Percentiles rank a stretch among this genome's conserved stretches.
These are phyloP conservation scores for Blepharisma undulans DNA, from an alignment of 169 alveolate species.

Conservation along the genomic window DNA sequence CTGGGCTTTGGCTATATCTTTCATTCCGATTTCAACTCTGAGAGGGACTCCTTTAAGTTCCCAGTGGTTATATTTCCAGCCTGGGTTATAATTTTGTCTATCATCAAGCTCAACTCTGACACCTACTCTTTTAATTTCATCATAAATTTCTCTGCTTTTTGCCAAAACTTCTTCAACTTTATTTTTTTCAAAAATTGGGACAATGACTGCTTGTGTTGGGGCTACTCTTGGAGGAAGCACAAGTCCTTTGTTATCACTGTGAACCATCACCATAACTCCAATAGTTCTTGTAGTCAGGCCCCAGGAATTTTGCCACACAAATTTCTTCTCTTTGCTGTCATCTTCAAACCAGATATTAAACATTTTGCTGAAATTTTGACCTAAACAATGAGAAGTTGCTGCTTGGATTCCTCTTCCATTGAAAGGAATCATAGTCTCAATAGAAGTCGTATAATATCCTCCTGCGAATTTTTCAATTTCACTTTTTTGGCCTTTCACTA, in stretches of 20 bases:
- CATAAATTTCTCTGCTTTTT: conserved; percentile 73
- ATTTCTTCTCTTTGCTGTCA: conserved; percentile 89
- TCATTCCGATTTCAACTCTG: conserved; percentile 97
- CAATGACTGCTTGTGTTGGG: conserved; percentile 93
- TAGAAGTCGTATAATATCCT: conserved; percentile 95
- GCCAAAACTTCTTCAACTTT: conserved; percentile 67
- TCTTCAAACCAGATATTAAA: conserved; percentile 95
- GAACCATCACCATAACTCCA: conserved; percentile 94
- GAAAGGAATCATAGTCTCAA: conserved; percentile 96
- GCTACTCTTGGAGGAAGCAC: conserved; percentile 98
- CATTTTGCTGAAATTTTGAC: conserved; percentile 99
- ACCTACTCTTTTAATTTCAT: conserved; percentile 49
- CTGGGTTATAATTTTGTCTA: conserved; percentile 97
- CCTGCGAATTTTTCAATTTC: conserved; percentile 99
- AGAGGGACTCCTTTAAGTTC: conserved; percentile 99
- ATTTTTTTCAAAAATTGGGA: conserved; percentile 92
- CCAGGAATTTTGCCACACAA: conserved; percentile 98
- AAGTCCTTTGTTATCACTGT: conserved; percentile 98
- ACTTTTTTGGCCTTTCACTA: conserved; percentile 96
- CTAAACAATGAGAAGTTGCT: conserved; percentile 98
- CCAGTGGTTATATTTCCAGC: conserved; percentile 99
- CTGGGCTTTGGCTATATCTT: conserved; percentile 92
- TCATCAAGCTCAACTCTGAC: conserved; percentile 82
- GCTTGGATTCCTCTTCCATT: conserved; percentile 99
- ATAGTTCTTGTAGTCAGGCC: conserved; percentile 98